Evolutionary conservation across 495 filamentous ascomycete genomes (phyloP).

Genomic region (Xeromyces bisporus): DNA sequence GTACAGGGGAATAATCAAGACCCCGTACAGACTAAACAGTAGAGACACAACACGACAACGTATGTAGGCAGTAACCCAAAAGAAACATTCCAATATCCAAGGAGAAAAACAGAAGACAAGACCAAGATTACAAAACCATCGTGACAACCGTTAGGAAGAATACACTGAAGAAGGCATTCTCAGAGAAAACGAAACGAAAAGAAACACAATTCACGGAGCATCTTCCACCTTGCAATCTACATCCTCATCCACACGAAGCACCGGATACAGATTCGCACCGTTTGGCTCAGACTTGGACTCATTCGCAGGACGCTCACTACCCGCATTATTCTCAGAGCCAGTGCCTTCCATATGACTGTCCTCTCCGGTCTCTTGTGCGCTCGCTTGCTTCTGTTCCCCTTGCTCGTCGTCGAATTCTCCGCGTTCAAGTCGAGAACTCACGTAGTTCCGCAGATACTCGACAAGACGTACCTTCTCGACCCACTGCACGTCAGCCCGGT

Average conservation of each 20-base stretch:
- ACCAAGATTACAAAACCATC: background rate
- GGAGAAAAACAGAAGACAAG: background rate
- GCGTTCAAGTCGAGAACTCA: constrained; percentile 45
- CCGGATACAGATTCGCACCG: constrained; percentile 24
- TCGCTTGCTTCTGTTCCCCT: constrained; percentile 2
- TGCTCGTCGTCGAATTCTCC: constrained; percentile 40
- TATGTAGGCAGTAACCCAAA: too few relatives aligned
- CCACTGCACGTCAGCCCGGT: constrained; percentile 54
- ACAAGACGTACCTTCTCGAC: constrained; percentile 69
- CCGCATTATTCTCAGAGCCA: constrained; percentile 11
- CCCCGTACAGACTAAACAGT: too few relatives aligned
- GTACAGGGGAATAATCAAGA: too few relatives aligned
- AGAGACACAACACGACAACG: too few relatives aligned
- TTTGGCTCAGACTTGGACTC: constrained; percentile 9
- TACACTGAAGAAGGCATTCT: constrained; percentile 5
- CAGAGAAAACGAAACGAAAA: constrained; percentile 8
- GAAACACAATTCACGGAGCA: constrained; percentile 6
- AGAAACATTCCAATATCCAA: too few relatives aligned
- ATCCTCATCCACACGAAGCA: constrained; percentile 25
- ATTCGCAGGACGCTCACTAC: constrained; percentile 6
- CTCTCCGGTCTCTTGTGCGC: constrained; percentile 8
- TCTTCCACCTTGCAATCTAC: constrained; percentile 24
- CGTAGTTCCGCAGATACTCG: constrained; percentile 52
- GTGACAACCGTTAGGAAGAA: background rate
- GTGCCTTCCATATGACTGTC: constrained; percentile 28